phyloP scores from a whole-genome alignment of 2,329 filamentous ascomycete species.

The Huntiella abstrusa region DNA sequence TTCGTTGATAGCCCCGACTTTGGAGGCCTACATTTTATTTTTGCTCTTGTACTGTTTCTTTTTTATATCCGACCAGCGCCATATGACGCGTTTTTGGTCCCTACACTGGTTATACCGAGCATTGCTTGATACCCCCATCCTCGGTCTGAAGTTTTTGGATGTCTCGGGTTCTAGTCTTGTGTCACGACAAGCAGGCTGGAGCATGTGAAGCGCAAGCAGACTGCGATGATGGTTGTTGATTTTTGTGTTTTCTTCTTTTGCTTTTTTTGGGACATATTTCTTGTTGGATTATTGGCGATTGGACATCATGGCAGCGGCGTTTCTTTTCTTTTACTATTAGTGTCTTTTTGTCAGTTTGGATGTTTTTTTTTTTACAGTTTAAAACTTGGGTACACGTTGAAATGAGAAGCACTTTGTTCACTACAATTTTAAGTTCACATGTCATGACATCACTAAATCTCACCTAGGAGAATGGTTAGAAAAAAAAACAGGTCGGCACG shows the following conservation, averaged over 20 bases:
- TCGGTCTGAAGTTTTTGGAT: too few species aligned
- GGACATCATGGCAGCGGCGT: neutral
- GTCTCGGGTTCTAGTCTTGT: too few species aligned
- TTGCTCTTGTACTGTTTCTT: neutral
- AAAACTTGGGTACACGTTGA: neutral
- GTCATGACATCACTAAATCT: neutral
- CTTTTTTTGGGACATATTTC: neutral
- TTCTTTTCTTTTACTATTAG: conserved; percentile 4
- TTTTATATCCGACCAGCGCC: neutral
- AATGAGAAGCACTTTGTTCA: neutral
- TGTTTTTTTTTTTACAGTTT: neutral
- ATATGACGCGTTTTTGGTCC: too few species aligned
- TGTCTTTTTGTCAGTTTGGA: neutral
- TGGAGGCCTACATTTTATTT: conserved; percentile 1
- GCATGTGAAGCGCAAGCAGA: too few species aligned
- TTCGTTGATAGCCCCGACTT: neutral
- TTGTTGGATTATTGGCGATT: neutral
- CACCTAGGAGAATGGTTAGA: too few species aligned
- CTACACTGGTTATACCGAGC: too few species aligned
- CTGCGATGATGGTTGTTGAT: neutral
- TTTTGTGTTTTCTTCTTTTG: conserved; percentile 1
- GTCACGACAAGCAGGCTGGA: too few species aligned
- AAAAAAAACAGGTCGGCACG: too few species aligned
- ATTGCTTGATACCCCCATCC: too few species aligned
- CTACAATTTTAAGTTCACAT: neutral